Evolutionary conservation across 805 yeast genomes (phyloP).

Genomic region (Candida argentea): DNA sequence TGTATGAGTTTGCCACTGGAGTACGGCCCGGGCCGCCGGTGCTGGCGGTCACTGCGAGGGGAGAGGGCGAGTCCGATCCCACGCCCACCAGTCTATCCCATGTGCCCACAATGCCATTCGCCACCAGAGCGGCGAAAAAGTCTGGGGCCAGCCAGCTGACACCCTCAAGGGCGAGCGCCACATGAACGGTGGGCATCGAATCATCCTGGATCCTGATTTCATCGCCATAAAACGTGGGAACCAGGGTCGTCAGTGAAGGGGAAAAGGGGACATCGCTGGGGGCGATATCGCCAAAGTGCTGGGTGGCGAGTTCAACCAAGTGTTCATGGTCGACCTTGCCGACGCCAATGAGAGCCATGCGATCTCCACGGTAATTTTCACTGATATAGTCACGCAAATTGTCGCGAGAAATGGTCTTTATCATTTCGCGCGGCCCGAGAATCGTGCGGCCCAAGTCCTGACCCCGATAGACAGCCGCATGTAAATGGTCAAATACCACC

Average conservation of each 20-base stretch:
- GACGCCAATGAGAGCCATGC: conserved; percentile 97
- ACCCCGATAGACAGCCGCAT: conserved; percentile 79
- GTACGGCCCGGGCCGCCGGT: conserved; percentile 45
- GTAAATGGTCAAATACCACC: conserved; percentile 93
- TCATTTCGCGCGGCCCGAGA: conserved; percentile 86
- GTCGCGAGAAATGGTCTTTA: conserved; percentile 62
- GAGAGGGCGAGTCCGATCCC: conserved; percentile 78
- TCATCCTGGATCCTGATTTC: conserved; percentile 79
- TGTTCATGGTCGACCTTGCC: conserved; percentile 88
- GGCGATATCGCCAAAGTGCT: conserved; percentile 65
- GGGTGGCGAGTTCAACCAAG: conserved; percentile 65
- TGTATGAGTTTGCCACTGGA: conserved; percentile 83
- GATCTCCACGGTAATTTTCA: conserved; percentile 86
- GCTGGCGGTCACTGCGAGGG: conserved; percentile 61
- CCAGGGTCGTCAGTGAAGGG: no score
- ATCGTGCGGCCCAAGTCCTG: conserved; percentile 97
- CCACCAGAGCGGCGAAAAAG: conserved; percentile 88
- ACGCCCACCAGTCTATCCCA: conserved; percentile 93
- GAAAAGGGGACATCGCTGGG: conserved; percentile 52
- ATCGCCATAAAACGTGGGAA: conserved; percentile 77
- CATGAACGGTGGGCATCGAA: conserved; percentile 78
- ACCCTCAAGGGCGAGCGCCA: conserved; percentile 95
- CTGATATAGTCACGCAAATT: conserved; percentile 75
- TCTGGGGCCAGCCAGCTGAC: conserved; percentile 96
- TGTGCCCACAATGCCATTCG: conserved; percentile 93